Conservation (phyloP, 805 yeast genomes). For the Schwanniomyces sp. region DNA sequence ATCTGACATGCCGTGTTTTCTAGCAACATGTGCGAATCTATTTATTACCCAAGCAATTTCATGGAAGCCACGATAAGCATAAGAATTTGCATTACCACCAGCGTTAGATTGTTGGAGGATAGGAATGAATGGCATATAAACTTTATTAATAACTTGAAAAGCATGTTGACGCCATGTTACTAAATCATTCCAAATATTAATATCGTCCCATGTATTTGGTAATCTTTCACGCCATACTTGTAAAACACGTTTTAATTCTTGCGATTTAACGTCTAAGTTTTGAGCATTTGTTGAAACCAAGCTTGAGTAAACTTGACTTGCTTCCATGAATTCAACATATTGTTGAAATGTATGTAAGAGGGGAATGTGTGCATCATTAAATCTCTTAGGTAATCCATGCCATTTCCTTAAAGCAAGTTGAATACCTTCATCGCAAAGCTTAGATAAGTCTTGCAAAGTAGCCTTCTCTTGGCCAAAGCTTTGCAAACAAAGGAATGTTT, state of each 20-base stretch:
- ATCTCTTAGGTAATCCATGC: constrained; percentile 81
- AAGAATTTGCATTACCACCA: constrained; percentile 78
- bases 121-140: constrained; percentile 89
- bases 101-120: constrained; percentile 68
- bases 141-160: constrained; percentile 91
- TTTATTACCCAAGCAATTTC: constrained; percentile 99
- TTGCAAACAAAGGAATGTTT: constrained; percentile 89
- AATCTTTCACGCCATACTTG: constrained; percentile 98
- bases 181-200: constrained; percentile 94
- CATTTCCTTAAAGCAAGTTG: constrained; percentile 90
- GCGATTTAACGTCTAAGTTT: constrained; percentile 88
- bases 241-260: constrained; percentile 88
- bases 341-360: constrained; percentile 94
- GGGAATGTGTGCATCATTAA: constrained; percentile 83
- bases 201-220: constrained; percentile 97
- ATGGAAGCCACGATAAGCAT: constrained; percentile 96
- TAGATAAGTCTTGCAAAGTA: constrained; percentile 78
- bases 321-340: constrained; percentile 96
- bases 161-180: constrained; percentile 99
- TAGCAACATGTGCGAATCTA: constrained; percentile 96
- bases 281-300: constrained; percentile 88
- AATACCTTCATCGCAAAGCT: constrained; percentile 92
- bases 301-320: constrained; percentile 88
- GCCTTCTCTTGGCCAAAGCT: constrained; percentile 91
- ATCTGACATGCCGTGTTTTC: constrained; percentile 95